phyloP scores from a whole-genome alignment of 352 stramenopile species.

The Globisporangium takayamanum region DNA sequence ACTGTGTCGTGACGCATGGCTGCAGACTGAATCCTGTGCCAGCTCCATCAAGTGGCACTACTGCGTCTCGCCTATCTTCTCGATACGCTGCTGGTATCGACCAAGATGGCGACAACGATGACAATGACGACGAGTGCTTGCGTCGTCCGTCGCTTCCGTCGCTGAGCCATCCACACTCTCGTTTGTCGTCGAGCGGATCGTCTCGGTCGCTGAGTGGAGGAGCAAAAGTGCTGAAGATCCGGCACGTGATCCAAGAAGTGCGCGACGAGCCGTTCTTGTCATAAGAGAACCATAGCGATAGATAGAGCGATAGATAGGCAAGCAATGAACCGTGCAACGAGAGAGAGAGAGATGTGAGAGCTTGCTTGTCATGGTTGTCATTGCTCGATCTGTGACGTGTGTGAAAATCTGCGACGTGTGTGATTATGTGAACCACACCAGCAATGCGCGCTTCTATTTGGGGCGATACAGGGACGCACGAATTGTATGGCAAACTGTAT shows the following conservation, averaged over 20 bases:
- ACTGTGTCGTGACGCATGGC: neutral
- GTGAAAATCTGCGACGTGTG: neutral
- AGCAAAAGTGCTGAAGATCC: slow-evolving; percentile 59
- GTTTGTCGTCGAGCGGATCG: slow-evolving; percentile 4
- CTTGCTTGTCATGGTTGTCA: neutral
- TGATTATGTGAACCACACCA: neutral
- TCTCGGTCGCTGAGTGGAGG: slow-evolving; percentile 8
- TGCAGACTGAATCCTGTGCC: slow-evolving; percentile 4
- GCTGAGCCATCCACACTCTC: slow-evolving; percentile 2
- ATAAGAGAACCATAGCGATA: slow-evolving; percentile 1
- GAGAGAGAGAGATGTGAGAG: neutral
- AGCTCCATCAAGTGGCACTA: slow-evolving; percentile 1
- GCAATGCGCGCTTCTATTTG: slow-evolving; percentile 7
- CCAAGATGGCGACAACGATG: neutral
- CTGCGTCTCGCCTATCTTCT: neutral
- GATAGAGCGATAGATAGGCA: neutral
- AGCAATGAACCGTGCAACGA: neutral
- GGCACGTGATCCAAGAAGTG: slow-evolving; percentile 57
- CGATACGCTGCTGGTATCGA: neutral
- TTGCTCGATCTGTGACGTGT: slow-evolving; percentile 13
- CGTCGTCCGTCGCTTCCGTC: slow-evolving; percentile 5
- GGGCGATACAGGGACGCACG: slow-evolving; percentile 15
- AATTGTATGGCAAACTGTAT: slow-evolving; percentile 48
- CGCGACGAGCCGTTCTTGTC: slow-evolving; percentile 52
- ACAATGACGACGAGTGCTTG: neutral